Evolutionary conservation across 2,329 filamentous ascomycete species (phyloP).

Genomic region (Phyllosticta citrichinensis): DNA sequence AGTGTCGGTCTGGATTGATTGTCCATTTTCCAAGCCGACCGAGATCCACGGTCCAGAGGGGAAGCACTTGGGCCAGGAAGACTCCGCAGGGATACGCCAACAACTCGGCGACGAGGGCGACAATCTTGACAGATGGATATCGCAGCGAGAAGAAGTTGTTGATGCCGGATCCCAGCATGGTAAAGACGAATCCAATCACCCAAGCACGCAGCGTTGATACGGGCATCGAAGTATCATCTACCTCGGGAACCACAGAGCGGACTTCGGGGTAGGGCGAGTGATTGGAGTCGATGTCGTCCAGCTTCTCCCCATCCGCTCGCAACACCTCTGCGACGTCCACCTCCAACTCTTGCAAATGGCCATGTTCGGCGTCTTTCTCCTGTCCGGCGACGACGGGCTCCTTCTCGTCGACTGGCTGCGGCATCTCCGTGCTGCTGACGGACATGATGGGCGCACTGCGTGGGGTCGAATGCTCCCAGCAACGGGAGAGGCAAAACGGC

Average conservation of each 20-base stretch:
- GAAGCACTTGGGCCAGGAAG: conserved; percentile 29
- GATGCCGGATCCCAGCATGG: conserved; percentile 18
- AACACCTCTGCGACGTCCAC: conserved; percentile 4
- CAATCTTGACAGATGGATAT: conserved; percentile 21
- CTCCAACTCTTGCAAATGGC: conserved; percentile 7
- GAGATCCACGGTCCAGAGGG: conserved; percentile 27
- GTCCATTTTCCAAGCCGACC: conserved; percentile 44
- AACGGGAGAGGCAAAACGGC: not conserved
- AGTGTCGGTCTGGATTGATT: conserved; percentile 43
- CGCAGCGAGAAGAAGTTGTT: conserved; percentile 23
- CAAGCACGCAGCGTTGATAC: conserved; percentile 13
- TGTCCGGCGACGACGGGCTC: not conserved
- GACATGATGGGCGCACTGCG: not conserved
- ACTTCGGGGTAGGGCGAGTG: conserved; percentile 10
- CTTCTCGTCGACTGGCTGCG: not conserved
- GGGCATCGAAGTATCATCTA: conserved; percentile 5
- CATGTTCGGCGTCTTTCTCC: conserved; percentile 2
- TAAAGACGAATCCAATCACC: conserved; percentile 20
- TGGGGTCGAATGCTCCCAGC: not conserved
- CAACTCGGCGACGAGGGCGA: conserved; percentile 21
- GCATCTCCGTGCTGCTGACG: not conserved
- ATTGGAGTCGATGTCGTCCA: conserved; percentile 5
- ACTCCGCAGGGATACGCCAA: conserved; percentile 10
- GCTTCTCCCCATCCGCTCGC: not conserved
- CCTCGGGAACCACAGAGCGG: conserved; percentile 7